These are phyloP conservation scores for Xanthoceras sorbifolium DNA, from an alignment of 345 rosid species.

Conservation along the genomic window DNA sequence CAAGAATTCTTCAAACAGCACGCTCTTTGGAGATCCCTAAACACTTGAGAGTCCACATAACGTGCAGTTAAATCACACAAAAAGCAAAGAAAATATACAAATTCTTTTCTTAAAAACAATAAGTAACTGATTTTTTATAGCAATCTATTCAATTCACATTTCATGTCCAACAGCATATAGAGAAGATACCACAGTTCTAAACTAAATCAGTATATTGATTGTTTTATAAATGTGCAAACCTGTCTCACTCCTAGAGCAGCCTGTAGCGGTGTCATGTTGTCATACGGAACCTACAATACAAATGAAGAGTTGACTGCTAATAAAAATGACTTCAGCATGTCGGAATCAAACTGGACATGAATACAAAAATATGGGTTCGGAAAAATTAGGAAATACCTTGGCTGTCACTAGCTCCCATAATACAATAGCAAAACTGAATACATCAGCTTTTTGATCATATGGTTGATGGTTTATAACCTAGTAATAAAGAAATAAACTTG, in stretches of 20 bases:
- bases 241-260: constrained; percentile 83
- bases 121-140: background rate
- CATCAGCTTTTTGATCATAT: constrained; percentile 72
- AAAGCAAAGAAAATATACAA: background rate
- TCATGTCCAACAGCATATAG: background rate
- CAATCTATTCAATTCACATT: background rate
- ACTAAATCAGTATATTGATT: background rate
- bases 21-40: background rate
- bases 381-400: constrained; percentile 44
- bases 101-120: background rate
- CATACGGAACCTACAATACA: constrained; percentile 60
- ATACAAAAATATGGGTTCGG: background rate
- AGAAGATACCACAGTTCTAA: background rate
- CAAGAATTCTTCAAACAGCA: background rate
- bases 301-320: background rate
- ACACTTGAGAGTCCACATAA: background rate
- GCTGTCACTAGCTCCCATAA: constrained; percentile 81
- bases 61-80: background rate
- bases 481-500: constrained; percentile 13
- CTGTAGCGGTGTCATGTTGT: constrained; percentile 67
- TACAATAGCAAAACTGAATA: constrained; percentile 78
- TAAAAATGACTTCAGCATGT: background rate
- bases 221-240: constrained; percentile 35
- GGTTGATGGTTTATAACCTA: constrained; percentile 77
- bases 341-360: background rate